These are phyloP conservation scores for Liquidambar formosana DNA, from an alignment of 164 flowering plant genomes.

Conservation along the genomic window DNA sequence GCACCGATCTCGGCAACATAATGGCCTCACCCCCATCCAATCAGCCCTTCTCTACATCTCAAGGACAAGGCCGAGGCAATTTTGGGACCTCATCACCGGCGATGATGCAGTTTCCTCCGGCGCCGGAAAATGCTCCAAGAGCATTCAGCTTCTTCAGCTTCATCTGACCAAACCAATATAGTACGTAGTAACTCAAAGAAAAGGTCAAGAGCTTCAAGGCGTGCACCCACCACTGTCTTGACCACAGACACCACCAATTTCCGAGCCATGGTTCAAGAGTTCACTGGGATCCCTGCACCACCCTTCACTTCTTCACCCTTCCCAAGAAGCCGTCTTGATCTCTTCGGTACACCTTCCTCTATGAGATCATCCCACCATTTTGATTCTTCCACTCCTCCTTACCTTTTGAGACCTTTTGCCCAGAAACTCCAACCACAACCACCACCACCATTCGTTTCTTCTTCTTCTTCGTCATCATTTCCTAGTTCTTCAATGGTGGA, in stretches of 20 bases:
- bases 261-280: constrained; percentile 77
- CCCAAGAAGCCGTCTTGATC: constrained; percentile 39
- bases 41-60: constrained; percentile 12
- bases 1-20: constrained; percentile 28
- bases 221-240: constrained; percentile 66
- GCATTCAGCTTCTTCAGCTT: constrained; percentile 6
- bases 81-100: constrained; percentile 4
- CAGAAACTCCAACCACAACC: constrained; percentile 21
- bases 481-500: constrained; percentile 8
- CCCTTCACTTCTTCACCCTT: constrained; percentile 46
- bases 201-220: constrained; percentile 54
- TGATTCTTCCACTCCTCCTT: constrained; percentile 7
- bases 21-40: constrained; percentile 19
- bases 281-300: constrained; percentile 67
- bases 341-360: constrained; percentile 13
- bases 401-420: constrained; percentile 30
- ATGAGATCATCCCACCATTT: background rate
- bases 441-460: constrained; percentile 7
- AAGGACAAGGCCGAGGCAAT: constrained; percentile 6
- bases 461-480: constrained; percentile 2
- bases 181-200: constrained; percentile 49
- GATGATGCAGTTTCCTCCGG: background rate
- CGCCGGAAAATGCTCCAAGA: constrained; percentile 7
- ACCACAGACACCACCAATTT: constrained; percentile 71
- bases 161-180: constrained; percentile 6